Base-by-base conservation (phyloP, 306 rosid species). In the Senna tora region DNA sequence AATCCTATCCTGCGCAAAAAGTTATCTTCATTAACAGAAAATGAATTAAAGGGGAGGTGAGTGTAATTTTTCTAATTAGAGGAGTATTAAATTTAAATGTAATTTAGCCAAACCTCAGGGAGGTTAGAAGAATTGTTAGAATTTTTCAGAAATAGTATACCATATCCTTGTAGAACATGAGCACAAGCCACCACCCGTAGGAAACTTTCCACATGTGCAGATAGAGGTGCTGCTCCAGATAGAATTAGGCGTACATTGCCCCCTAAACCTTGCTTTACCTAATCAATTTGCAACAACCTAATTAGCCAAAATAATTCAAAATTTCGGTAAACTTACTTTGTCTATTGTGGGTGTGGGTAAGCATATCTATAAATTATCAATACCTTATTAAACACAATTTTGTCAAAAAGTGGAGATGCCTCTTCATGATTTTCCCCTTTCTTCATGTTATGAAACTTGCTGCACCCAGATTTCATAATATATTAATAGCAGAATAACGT, bases 141-240 rank as follows among this genome's bases (percentile, higher is more conserved):
- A 3, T 45, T 25, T 52, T 7, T 6, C 70, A 73, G 15, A 67
- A 62, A 62, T 64, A 54, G 61, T 65, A 65, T 82, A 93, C 98
- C 98, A 74, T 93, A 93, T 90, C 98, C 98, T 84, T 93, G 98
- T 67, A 93, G 57, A 76, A 93, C 85, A 77, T 84, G 90, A 77
- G 92, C 85, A 71, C 98, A 93, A 2, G 97, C 49, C 62, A 93
- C 98, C 47, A 93, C 96, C 62, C 96, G 86, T 30, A 93, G 78
- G 84, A 77, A 93, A 67, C 87, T 49, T 82, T 93, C 98, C 10
- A 93, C 92, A 28, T 93, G 96, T 64, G 51, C 36, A 12, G 97
- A 77, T 45, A 93, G 90, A 69, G 98, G 98, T 41, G 98, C 98
- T 58, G 90, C 98, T 77, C 97, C 98, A 41, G 98, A 93, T 62